Evolutionary conservation across 2,329 filamentous ascomycete species (phyloP).

Genomic region (Pleoardoris graminearum): DNA sequence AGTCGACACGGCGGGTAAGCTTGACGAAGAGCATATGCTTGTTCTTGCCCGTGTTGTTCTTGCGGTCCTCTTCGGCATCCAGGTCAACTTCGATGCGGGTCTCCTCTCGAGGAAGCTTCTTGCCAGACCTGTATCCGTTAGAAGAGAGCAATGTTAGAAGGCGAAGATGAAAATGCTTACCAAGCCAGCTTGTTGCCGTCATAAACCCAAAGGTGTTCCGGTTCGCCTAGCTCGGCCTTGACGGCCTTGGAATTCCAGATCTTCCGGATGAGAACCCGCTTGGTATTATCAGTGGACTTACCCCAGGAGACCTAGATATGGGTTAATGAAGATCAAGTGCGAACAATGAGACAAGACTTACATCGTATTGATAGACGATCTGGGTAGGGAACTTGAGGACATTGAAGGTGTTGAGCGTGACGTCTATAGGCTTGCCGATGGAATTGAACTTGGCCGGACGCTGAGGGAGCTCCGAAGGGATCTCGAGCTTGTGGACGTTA

Average conservation of each 20-base stretch:
- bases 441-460: conserved; percentile 45
- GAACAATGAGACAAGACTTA: conserved; percentile 50
- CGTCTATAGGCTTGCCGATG: conserved; percentile 44
- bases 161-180: conserved; percentile 51
- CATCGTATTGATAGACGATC: conserved; percentile 82
- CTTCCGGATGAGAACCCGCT: conserved; percentile 70
- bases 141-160: neutral
- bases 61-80: conserved; percentile 62
- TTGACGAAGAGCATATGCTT: conserved; percentile 65
- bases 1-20: conserved; percentile 68
- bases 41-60: conserved; percentile 43
- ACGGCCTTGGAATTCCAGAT: conserved; percentile 71
- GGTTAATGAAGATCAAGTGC: conserved; percentile 13
- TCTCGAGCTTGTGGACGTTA: conserved; percentile 28
- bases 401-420: conserved; percentile 73
- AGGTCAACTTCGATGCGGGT: conserved; percentile 66
- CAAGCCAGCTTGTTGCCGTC: conserved; percentile 88
- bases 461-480: conserved; percentile 33
- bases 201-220: conserved; percentile 65
- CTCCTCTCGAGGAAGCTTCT: conserved; percentile 33
- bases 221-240: conserved; percentile 56
- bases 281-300: conserved; percentile 59
- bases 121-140: conserved; percentile 30
- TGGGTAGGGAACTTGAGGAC: conserved; percentile 63
- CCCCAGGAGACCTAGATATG: conserved; percentile 65